Evolutionary conservation across 2,329 filamentous ascomycete genomes (phyloP).

Genomic region (Ilyonectria sp.): DNA sequence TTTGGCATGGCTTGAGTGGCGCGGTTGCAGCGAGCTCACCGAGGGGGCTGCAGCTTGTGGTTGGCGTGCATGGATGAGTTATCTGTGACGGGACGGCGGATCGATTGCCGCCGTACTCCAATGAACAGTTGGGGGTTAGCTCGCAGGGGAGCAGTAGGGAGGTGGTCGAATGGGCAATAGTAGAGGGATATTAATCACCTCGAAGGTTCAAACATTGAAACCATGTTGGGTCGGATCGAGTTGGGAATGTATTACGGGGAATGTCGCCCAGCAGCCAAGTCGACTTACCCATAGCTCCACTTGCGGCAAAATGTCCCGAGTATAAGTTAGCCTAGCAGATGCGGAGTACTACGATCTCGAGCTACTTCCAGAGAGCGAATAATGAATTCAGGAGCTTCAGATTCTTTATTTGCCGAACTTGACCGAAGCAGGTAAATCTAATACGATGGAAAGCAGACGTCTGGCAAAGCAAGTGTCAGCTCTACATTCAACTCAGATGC

Average conservation of each 20-base stretch:
- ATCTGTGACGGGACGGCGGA: neutral
- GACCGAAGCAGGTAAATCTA: too few species aligned
- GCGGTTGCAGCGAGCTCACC: slow-evolving; percentile 35
- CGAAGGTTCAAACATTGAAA: neutral
- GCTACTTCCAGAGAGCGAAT: too few species aligned
- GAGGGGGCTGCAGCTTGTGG: slow-evolving; percentile 10
- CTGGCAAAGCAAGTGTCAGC: too few species aligned
- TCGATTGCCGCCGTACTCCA: neutral
- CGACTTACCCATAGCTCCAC: neutral
- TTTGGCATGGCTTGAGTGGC: slow-evolving; percentile 38
- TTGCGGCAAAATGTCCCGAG: neutral
- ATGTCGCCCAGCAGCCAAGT: neutral
- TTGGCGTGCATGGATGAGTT: neutral
- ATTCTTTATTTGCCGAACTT: too few species aligned
- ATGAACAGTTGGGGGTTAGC: neutral
- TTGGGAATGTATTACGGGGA: neutral
- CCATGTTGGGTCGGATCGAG: neutral
- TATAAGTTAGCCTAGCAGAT: neutral
- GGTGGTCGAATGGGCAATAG: neutral
- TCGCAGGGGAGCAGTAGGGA: neutral
- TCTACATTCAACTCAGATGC: too few species aligned
- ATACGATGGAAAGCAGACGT: too few species aligned
- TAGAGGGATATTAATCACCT: neutral
- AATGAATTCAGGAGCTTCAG: too few species aligned
- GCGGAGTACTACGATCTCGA: too few species aligned